A percentile compares a stretch with the other conserved stretches of the same genome.
Conservation (phyloP, 192 early-diverging fungal species). For the Gryganskiella cystojenkinii region DNA sequence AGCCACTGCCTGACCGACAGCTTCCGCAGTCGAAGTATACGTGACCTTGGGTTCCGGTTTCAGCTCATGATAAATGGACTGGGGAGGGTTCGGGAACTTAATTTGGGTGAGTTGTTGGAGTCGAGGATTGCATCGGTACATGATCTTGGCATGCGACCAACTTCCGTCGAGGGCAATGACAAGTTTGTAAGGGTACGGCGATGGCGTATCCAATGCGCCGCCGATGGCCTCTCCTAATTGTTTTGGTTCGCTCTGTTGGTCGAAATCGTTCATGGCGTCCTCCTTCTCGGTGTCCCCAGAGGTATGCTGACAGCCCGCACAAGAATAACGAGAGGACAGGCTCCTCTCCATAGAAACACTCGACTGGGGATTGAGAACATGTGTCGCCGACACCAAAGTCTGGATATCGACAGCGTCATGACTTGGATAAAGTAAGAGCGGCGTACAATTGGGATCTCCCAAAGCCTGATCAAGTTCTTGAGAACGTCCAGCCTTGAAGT, state of each 20-base stretch:
- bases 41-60: slow-evolving; percentile 47
- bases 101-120: slow-evolving; percentile 46
- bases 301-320: slow-evolving; percentile 25
- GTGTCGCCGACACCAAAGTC: background rate
- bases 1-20: slow-evolving; percentile 44
- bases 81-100: slow-evolving; percentile 45
- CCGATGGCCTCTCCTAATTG: background rate
- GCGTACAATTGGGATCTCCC: slow-evolving; percentile 26
- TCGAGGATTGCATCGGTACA: slow-evolving; percentile 52
- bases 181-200: slow-evolving; percentile 33
- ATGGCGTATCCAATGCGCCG: background rate
- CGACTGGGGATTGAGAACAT: background rate
- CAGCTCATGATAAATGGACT: slow-evolving; percentile 48
- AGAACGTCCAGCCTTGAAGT: slow-evolving; percentile 35
- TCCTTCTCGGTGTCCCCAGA: background rate
- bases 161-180: slow-evolving; percentile 51
- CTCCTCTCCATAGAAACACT: background rate
- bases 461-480: slow-evolving; percentile 43
- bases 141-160: slow-evolving; percentile 54
- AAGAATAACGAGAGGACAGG: slow-evolving; percentile 18
- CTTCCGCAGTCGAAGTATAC: slow-evolving; percentile 51
- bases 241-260: too few relatives aligned
- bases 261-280: too few relatives aligned
- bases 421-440: slow-evolving; percentile 46
- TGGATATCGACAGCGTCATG: slow-evolving; percentile 36